Evolutionary conservation across 176 grass and related monocot species (phyloP), one percentile per base, ranked within the genome.

Genomic region (Themeda triandra): DNA sequence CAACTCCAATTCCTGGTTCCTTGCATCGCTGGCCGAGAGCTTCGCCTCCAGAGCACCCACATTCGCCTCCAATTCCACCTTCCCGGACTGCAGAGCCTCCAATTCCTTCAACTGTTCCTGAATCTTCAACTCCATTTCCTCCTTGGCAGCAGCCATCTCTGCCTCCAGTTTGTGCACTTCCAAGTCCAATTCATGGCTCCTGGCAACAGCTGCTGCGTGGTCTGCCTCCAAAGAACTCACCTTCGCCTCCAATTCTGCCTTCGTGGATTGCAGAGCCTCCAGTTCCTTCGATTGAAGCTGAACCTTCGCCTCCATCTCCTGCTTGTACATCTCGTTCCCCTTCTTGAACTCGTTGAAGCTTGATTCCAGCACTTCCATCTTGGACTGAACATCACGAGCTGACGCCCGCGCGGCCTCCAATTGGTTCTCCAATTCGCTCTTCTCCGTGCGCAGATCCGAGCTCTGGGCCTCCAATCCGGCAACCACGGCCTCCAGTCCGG

Each of bases 271-370:
- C 84, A 90, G 23, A 32, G 15, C 18, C 10, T 69, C 77, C 70
- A 74, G 1, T 49, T 87, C 81, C 58, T 3, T 13, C 17, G 32
- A 10, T 65, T 87, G 84, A 14, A 36, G 45, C 24, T 7, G 12
- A 42, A 92, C 15, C 44, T 66, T 89, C 2, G 2, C 19, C 17
- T 87, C 31, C 13, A 63, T 32, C 14, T 84, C 33, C 68, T 62
- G 13, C 60, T 68, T 39, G 0, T 13, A 21, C 6, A 0, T 1
- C 53, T 60, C 46, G 0, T 8, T 9, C 12, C 17, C 23, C 25
- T 51, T 73, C 76, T 5, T 83, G 19, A 73, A 44, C 8, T 82
- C 29, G 0, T 17, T 0, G 10, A 92, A 80, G 69, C 30, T 51
- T 54, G 19, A 19, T 28, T 89, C 80, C 62, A 80, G 0, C 30